Conservation (phyloP, 1,139 yeast species). For the Taphrina populina region DNA sequence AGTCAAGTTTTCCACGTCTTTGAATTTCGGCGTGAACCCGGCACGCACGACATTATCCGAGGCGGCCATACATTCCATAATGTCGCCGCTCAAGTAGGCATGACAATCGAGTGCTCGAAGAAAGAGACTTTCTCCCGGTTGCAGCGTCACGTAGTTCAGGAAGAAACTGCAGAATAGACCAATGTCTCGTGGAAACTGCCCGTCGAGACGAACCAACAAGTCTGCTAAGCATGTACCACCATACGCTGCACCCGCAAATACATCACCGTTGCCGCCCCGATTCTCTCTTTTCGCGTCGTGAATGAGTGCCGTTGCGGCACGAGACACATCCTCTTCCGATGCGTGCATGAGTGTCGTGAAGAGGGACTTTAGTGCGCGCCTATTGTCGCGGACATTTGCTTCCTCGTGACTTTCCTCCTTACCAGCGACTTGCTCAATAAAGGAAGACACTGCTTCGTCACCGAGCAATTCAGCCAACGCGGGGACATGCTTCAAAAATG, state of each 20-base stretch:
- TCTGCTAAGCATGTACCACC: conserved; percentile 43
- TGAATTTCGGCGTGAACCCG: conserved; percentile 91
- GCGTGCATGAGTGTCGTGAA: conserved; percentile 30
- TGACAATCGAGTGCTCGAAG: conserved; percentile 77
- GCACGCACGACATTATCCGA: conserved; percentile 97
- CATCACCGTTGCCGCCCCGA: background rate
- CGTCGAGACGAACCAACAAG: conserved; percentile 70
- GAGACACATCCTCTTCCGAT: conserved; percentile 5
- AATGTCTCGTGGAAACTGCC: conserved; percentile 87
- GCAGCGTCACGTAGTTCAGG: conserved; percentile 78
- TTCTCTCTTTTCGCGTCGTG: conserved; percentile 11
- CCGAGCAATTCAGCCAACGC: conserved; percentile 76
- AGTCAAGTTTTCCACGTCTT: conserved; percentile 90
- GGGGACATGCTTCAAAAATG: conserved; percentile 66
- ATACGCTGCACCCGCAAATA: conserved; percentile 29
- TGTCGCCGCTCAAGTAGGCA: conserved; percentile 33
- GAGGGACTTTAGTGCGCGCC: conserved; percentile 24
- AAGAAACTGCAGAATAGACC: conserved; percentile 92
- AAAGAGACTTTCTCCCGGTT: conserved; percentile 96
- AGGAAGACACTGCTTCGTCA: conserved; percentile 44
- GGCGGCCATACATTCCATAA: conserved; percentile 98
- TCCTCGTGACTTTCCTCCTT: conserved; percentile 34
- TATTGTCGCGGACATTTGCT: conserved; percentile 7
- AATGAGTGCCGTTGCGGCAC: conserved; percentile 20
- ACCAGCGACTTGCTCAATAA: conserved; percentile 8